Percentiles rank a stretch among this genome's conserved stretches.
These are phyloP conservation scores for Emericellopsis terricola DNA, from an alignment of 495 filamentous ascomycete species.

Conservation along the genomic window DNA sequence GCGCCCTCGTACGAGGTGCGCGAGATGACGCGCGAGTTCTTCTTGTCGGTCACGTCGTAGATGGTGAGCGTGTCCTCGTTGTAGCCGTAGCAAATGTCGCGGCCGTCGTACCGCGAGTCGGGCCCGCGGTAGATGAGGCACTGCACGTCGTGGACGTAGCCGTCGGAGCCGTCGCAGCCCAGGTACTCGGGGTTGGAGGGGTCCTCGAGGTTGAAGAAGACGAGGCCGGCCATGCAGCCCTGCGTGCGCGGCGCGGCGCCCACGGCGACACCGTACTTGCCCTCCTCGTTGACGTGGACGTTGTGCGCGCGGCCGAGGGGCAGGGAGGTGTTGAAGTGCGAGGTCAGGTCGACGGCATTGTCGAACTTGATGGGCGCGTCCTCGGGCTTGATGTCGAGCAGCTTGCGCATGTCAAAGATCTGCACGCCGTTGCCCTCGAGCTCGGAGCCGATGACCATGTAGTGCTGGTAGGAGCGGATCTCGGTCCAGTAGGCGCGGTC, in stretches of 20 bases:
- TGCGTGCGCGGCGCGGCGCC: slow-evolving; percentile 22
- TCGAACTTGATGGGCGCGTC: slow-evolving; percentile 11
- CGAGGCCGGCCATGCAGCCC: slow-evolving; percentile 21
- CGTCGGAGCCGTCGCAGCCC: slow-evolving; percentile 27
- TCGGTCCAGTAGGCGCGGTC: slow-evolving; percentile 36
- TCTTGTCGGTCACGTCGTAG: slow-evolving; percentile 36
- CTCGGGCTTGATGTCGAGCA: slow-evolving; percentile 12
- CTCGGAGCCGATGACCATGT: slow-evolving; percentile 33
- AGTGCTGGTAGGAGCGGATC: slow-evolving; percentile 19
- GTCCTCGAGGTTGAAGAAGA: slow-evolving; percentile 30
- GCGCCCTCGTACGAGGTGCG: slow-evolving; percentile 34
- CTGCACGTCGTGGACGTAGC: slow-evolving; percentile 39
- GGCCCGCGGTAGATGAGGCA: slow-evolving; percentile 36
- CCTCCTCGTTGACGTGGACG: slow-evolving; percentile 28
- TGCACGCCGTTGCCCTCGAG: slow-evolving; percentile 29
- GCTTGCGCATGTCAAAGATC: slow-evolving; percentile 33
- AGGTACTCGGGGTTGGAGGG: slow-evolving; percentile 26
- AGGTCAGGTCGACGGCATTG: slow-evolving; percentile 15
- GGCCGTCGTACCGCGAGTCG: slow-evolving; percentile 26
- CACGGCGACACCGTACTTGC: slow-evolving; percentile 20
- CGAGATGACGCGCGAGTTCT: slow-evolving; percentile 27
- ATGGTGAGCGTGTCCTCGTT: slow-evolving; percentile 26
- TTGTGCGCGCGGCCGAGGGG: slow-evolving; percentile 28
- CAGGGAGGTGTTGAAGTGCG: slow-evolving; percentile 12
- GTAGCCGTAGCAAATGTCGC: slow-evolving; percentile 39